phyloP scores from a whole-genome alignment of 768 basidiomycete genomes.

The Butyriboletus loyo region DNA sequence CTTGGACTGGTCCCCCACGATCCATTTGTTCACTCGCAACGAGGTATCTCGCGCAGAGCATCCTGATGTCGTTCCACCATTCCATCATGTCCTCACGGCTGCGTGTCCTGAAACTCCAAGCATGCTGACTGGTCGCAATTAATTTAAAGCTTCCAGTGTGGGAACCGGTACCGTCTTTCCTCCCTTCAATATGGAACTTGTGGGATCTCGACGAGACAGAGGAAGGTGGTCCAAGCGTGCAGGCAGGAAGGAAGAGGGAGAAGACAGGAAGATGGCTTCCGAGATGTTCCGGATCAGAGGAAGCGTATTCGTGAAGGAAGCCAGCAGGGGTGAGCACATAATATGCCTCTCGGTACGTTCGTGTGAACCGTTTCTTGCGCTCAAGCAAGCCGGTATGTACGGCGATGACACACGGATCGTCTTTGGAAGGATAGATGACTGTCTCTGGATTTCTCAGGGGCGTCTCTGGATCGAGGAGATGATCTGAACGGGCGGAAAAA shows the following conservation, averaged over 20 bases:
- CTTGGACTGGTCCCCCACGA: slow-evolving; percentile 86
- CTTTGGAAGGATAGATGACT: slow-evolving; percentile 86
- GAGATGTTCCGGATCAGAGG: slow-evolving; percentile 62
- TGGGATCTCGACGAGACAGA: slow-evolving; percentile 64
- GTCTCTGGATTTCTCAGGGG: slow-evolving; percentile 76
- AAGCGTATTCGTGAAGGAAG: slow-evolving; percentile 88
- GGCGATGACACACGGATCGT: slow-evolving; percentile 79
- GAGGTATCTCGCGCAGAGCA: slow-evolving; percentile 91
- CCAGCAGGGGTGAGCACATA: slow-evolving; percentile 95
- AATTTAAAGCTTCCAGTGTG: slow-evolving; percentile 53
- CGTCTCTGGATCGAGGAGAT: slow-evolving; percentile 95
- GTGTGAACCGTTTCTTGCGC: slow-evolving; percentile 94
- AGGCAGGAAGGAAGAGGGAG: slow-evolving; percentile 88
- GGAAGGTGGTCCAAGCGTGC: slow-evolving; percentile 92
- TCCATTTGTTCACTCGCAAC: slow-evolving; percentile 94
- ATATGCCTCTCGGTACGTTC: slow-evolving; percentile 79
- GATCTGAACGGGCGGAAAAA: slow-evolving; percentile 90
- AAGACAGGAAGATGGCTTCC: slow-evolving; percentile 65
- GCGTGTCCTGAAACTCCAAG: slow-evolving; percentile 88
- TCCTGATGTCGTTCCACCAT: slow-evolving; percentile 98
- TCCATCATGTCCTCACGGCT: slow-evolving; percentile 99
- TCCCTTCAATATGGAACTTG: slow-evolving; percentile 97
- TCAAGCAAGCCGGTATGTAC: slow-evolving; percentile 90
- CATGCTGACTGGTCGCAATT: slow-evolving; percentile 46
- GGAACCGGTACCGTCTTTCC: slow-evolving; percentile 71